Conservation (phyloP, 139 green algal species). For the Chlorokybus atmophyticus region DNA sequence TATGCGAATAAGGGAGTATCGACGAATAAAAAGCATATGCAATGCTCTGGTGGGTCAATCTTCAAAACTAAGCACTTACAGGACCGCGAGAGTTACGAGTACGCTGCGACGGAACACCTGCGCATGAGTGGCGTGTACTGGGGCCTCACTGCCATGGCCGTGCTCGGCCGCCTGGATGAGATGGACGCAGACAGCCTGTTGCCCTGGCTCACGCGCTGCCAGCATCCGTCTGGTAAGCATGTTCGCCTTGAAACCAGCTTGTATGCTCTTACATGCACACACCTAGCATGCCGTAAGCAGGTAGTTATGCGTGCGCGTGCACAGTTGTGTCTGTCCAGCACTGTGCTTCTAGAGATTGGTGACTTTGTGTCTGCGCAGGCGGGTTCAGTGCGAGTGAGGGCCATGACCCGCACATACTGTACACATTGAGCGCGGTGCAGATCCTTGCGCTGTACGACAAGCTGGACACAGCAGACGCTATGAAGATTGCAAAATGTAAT, state of each 20-base stretch:
- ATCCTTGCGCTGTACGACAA: slow-evolving; percentile 75
- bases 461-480: slow-evolving; percentile 56
- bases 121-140: slow-evolving; percentile 95
- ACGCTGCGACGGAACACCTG: slow-evolving; percentile 85
- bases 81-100: slow-evolving; percentile 37
- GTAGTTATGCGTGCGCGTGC: too few species aligned
- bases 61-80: neutral
- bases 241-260: neutral
- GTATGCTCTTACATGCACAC: too few species aligned
- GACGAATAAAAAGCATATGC: neutral
- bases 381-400: slow-evolving; percentile 71
- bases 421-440: slow-evolving; percentile 89
- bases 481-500: slow-evolving; percentile 49
- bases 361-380: too few species aligned
- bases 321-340: too few species aligned
- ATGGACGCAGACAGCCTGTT: slow-evolving; percentile 47
- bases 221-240: slow-evolving; percentile 12
- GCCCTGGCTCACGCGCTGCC: slow-evolving; percentile 46
- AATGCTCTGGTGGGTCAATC: neutral
- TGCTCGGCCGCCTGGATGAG: slow-evolving; percentile 49
- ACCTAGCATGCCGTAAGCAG: too few species aligned
- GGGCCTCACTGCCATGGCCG: slow-evolving; percentile 74
- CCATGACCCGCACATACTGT: slow-evolving; percentile 90
- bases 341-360: too few species aligned
- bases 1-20: neutral